Evolutionary conservation across 768 basidiomycete genomes (phyloP), one percentile per base, ranked within the genome.

Genomic region (Amanita fuliginea): DNA sequence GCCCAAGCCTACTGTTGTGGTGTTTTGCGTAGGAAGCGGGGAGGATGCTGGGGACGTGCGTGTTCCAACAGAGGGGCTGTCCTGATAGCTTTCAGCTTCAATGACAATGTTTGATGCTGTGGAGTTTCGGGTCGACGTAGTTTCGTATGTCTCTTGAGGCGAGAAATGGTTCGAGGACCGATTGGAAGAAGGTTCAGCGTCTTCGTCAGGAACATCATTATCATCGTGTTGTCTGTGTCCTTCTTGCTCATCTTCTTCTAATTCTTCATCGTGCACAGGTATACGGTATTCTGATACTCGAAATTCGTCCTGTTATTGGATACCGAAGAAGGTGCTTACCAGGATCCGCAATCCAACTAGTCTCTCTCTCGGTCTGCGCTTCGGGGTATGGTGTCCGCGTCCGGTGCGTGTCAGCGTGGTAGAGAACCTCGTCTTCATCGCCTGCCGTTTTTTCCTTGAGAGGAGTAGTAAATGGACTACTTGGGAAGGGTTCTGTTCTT

Each of bases 291-390:
- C 79, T 39, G 76, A 76, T 19, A 80, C 80, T 47, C 26, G n/a
- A 41, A 40, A 37, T 39, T 41, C 41, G 39, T 32, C 36, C 44
- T 40, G 16, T 16, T 26, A 39, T 11, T n/a, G 24, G 21, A 24
- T 33, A 28, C 39, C 11, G 36, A 42, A n/a, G 22, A 35, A 36
- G 37, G 36, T 37, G 67, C 77, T 56, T 57, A 86, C 86, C 80
- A 60, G 75, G 81, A 42, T 80, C 77, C 36, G 83, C 85, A 33
- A 86, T 69, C 86, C 86, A 90, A 57, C 86, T 90, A 40, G 80
- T 78, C 56, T 80, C 75, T 54, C 81, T 72, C 26, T 79, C 76
- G 26, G 64, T 70, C 43, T 66, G 69, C 21, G 54, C 55, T 50
- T 51, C 51, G 4, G 42, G 42, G 22, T 73, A 76, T n/a, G 74